Percentiles rank a stretch among this genome's conserved stretches.
Evolutionary conservation across 2,329 filamentous ascomycete species (phyloP).

Genomic region (Allantophomopsis lycopodina): DNA sequence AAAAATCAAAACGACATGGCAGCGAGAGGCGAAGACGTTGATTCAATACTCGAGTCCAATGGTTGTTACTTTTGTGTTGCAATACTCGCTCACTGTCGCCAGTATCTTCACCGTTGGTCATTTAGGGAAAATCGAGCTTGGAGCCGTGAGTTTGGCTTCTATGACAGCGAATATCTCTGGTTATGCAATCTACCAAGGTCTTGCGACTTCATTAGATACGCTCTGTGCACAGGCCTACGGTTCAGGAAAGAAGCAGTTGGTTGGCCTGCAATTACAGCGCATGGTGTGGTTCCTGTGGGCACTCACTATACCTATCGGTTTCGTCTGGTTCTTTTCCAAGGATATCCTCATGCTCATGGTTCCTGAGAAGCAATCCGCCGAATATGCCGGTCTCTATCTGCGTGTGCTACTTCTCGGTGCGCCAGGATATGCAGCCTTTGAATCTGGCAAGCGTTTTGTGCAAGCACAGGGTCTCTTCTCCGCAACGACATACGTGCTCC

Average conservation of each 20-base stretch:
- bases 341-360: conserved; percentile 52
- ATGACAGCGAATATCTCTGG: conserved; percentile 75
- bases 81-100: conserved; percentile 74
- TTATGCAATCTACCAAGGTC: conserved; percentile 66
- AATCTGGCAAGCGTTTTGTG: conserved; percentile 65
- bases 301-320: conserved; percentile 57
- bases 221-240: conserved; percentile 91
- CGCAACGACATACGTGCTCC: conserved; percentile 65
- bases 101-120: conserved; percentile 69
- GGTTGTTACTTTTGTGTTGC: conserved; percentile 61
- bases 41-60: conserved; percentile 56
- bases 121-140: conserved; percentile 57
- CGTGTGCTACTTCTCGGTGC: conserved; percentile 56
- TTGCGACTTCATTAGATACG: conserved; percentile 83
- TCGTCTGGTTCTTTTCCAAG: conserved; percentile 59
- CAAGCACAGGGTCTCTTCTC: conserved; percentile 73
- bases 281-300: conserved; percentile 68
- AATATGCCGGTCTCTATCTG: conserved; percentile 60
- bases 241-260: conserved; percentile 76
- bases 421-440: conserved; percentile 64
- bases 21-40: conserved; percentile 75
- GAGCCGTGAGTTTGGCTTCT: conserved; percentile 52
- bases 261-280: conserved; percentile 70
- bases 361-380: conserved; percentile 56
- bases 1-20: conserved; percentile 80